Base-by-base conservation (phyloP, 2,329 filamentous ascomycete genomes). In the Colletotrichum orbiculare region DNA sequence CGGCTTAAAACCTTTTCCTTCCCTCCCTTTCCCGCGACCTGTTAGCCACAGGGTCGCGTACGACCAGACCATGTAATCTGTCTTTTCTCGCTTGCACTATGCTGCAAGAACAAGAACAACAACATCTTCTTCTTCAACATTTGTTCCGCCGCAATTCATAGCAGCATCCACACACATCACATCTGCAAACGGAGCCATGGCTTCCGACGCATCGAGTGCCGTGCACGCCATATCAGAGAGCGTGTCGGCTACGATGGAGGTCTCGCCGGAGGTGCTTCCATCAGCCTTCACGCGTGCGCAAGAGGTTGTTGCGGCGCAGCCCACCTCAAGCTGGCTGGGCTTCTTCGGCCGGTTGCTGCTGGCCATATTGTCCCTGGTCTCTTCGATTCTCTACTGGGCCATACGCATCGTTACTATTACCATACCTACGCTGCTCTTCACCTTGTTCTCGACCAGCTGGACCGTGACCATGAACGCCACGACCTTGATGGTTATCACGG, bases 381-480 rank as follows among this genome's bases (percentile, higher is more conserved):
- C 88, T 15, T 84, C 82, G 17, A 77, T 89, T 38, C 73, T 90
- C 46, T 96, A 96, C 79, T 97, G 92, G 89, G 78, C 89, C 59
- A 88, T 97, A 70, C 93, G 91, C 67, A 91, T 97, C 73, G 87
- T 90, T 15, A 97, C 95, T 34, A 94, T 98, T 70, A 96, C 93
- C 13, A 77, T 97, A 64, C 96, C 96, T 47, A 93, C 93, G 75
- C 88, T 96, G 78, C 86, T 98, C 15, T 99, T 97, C 76, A 92
- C 89, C 6, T 83, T 97, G 67, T 93, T 97, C 74, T 97, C 94
- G 6, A 95, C 93, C 69, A 97, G 92, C 77, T 83, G 97, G 82
- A 99, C 96, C 0, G 93, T 99, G 74, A 99, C 96, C 10, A 96
- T 99, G 94, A 98, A 98, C 76, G 95, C 96, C 71, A 98, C 95